Evolutionary conservation across 306 rosid genomes (phyloP), one percentile per base, ranked within the genome.

Genomic region (Vachellia pachyceras): DNA sequence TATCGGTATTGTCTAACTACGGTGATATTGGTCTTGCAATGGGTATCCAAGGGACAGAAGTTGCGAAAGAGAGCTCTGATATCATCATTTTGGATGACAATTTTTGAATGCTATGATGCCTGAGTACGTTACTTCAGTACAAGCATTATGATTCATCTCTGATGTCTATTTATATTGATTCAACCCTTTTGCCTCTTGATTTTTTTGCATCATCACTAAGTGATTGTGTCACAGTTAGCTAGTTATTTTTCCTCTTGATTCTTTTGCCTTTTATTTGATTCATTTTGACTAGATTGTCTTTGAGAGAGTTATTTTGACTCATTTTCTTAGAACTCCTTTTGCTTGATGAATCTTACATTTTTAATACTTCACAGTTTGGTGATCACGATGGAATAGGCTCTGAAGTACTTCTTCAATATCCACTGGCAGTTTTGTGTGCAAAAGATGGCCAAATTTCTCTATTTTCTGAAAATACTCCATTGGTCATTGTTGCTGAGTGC

Each of bases 331-430:
- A 82, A 54, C 33, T 69, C 42, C n/a, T 74, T 47, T 73, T 55
- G 79, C 85, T 61, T 40, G 69, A 54, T 58, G 67, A 64, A 76
- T 77, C 68, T 58, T 68, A 49, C 70, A 54, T 35, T 76, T 69
- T 70, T 63, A 83, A 88, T 81, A 67, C 35, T 80, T 73, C 77
- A 74, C 87, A 95, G 99, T 95, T 95, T 80, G 99, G 99, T 67
- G 99, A 95, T 87, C 97, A 91, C 36, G 99, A 95, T 88, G 99
- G 99, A 79, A 68, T 84, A 73, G 97, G 95, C 77, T 88, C 93
- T 69, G 97, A 91, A 85, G 90, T 91, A 70, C 99, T 93, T 77
- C 94, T 95, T 86, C 99, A 95, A 84, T 97, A 95, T 88, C 99
- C 99, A 22, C 23, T 54, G 10, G 60, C 60, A 7, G 60, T 54